Conservation (phyloP, 768 basidiomycete genomes). For the Auriscalpium microsporum region DNA sequence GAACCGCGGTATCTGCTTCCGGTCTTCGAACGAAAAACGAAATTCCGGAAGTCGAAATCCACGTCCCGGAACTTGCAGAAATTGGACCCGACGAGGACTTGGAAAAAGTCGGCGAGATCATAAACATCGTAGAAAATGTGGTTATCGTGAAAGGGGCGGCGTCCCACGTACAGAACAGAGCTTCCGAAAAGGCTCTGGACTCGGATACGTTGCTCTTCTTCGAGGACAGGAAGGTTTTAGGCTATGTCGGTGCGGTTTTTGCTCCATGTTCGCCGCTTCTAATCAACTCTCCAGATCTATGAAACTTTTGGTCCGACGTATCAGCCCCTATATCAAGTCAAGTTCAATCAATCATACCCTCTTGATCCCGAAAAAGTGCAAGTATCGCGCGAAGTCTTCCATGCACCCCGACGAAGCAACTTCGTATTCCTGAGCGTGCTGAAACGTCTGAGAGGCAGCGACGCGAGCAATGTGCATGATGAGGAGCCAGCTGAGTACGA, state of each 20-base stretch:
- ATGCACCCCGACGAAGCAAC: constrained; percentile 69
- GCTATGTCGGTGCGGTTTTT: constrained; percentile 54
- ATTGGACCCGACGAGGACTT: constrained; percentile 57
- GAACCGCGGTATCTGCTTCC: constrained; percentile 35
- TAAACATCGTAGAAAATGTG: constrained; percentile 62
- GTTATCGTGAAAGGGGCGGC: constrained; percentile 65
- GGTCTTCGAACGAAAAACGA: constrained; percentile 64
- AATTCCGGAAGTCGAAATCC: constrained; percentile 46
- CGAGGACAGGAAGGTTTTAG: constrained; percentile 81
- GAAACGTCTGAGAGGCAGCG: constrained; percentile 70
- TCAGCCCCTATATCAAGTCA: constrained; percentile 84
- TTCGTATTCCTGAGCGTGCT: constrained; percentile 79
- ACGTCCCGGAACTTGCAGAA: constrained; percentile 54
- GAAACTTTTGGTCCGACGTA: constrained; percentile 95
- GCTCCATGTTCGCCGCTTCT: constrained; percentile 1
- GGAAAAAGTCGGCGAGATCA: constrained; percentile 71
- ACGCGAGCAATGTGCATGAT: constrained; percentile 91
- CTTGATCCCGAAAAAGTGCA: constrained; percentile 48
- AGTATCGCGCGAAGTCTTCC: constrained; percentile 63
- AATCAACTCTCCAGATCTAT: constrained; percentile 50
- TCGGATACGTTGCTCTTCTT: constrained; percentile 88
- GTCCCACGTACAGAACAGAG: constrained; percentile 32
- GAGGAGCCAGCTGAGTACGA: constrained; percentile 90
- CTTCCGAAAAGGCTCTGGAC: constrained; percentile 65
- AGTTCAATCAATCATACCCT: constrained; percentile 61